phyloP scores from a whole-genome alignment of 495 filamentous ascomycete genomes.

The Aspergillus heteromorphus region DNA sequence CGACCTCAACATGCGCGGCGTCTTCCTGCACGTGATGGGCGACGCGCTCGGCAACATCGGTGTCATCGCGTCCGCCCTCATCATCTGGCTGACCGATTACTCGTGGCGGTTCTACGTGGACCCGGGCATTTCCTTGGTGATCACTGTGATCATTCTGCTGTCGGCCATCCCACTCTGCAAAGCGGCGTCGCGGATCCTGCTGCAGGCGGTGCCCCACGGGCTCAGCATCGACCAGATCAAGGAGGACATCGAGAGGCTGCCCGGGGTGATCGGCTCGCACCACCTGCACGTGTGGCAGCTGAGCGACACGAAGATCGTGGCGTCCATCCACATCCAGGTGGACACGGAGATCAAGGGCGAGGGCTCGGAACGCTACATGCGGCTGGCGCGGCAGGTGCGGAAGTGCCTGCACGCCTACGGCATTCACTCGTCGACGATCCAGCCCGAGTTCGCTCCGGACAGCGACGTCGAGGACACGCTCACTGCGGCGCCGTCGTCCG shows the following conservation, averaged over 20 bases:
- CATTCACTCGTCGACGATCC: constrained; percentile 96
- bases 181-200: constrained; percentile 86
- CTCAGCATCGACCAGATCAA: constrained; percentile 87
- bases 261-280: constrained; percentile 82
- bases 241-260: constrained; percentile 78
- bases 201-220: constrained; percentile 86
- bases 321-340: constrained; percentile 87
- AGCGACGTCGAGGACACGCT: constrained; percentile 47
- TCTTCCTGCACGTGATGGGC: constrained; percentile 92
- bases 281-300: constrained; percentile 98
- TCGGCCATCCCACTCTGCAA: constrained; percentile 90
- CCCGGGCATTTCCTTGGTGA: constrained; percentile 89
- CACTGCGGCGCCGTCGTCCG: constrained; percentile 22
- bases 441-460: constrained; percentile 82
- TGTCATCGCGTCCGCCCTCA: constrained; percentile 85
- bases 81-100: constrained; percentile 83
- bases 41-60: constrained; percentile 96
- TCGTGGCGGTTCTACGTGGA: constrained; percentile 74
- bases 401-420: constrained; percentile 90
- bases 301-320: constrained; percentile 86
- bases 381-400: constrained; percentile 69
- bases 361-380: constrained; percentile 80
- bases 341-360: constrained; percentile 67
- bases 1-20: constrained; percentile 97
- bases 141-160: constrained; percentile 87